Conservation (phyloP, 371 early-diverging fungal species). For the Mortierella sp. region DNA sequence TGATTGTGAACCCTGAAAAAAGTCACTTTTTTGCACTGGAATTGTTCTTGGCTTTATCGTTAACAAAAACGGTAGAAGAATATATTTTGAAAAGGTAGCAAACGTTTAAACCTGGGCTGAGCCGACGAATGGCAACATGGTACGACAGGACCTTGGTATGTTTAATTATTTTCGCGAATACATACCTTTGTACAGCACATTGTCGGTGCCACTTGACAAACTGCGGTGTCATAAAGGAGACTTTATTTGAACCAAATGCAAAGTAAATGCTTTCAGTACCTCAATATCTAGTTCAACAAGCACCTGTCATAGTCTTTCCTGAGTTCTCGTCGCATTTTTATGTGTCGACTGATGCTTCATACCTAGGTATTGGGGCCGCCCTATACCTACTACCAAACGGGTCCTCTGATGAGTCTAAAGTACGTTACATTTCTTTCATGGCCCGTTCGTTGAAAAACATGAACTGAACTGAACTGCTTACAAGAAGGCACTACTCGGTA, state of each 20-base stretch:
- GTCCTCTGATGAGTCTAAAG: not conserved
- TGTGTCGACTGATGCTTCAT: constrained; percentile 17
- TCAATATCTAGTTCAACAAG: not conserved
- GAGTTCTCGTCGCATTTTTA: constrained; percentile 11
- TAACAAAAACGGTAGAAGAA: not conserved
- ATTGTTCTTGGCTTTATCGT: not conserved
- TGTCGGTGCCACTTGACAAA: constrained; percentile 14
- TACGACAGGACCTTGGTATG: constrained; percentile 11
- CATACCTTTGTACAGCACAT: not conserved
- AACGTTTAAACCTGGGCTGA: constrained; percentile 23
- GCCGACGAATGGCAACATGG: constrained; percentile 21
- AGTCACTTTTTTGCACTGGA: constrained; percentile 3
- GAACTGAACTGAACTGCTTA: constrained; percentile 32
- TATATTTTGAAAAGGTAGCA: constrained; percentile 18
- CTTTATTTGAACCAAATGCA: not conserved
- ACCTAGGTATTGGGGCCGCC: constrained; percentile 7
- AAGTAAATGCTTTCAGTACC: not conserved
- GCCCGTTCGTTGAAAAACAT: constrained; percentile 8
- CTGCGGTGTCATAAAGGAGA: not conserved
- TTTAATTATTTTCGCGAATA: constrained; percentile 18
- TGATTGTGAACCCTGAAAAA: constrained; percentile 25
- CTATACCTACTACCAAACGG: constrained; percentile 8
- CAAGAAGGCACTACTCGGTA: constrained; percentile 31
- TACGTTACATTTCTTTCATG: constrained; percentile 14
- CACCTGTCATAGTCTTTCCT: constrained; percentile 22